phyloP scores from a whole-genome alignment of 257 asterid species.

The Solanum ahanhuiri region DNA sequence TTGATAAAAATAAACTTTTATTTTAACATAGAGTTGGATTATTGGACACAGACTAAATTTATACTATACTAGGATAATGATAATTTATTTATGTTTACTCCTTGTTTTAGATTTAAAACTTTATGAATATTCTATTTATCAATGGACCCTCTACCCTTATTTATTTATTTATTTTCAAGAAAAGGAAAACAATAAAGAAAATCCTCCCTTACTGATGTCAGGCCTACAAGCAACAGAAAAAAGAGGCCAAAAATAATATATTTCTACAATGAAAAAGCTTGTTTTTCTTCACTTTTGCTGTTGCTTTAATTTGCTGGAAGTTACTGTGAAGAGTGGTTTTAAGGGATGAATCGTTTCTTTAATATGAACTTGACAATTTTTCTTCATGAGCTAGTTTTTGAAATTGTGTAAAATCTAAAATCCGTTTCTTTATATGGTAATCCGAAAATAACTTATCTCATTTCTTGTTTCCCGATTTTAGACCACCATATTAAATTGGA shows the following conservation, averaged over 20 bases:
- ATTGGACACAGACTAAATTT: background rate
- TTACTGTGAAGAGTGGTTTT: background rate
- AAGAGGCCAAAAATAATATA: background rate
- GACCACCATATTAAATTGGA: too few relatives aligned
- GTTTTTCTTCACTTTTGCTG: background rate
- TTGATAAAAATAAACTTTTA: background rate
- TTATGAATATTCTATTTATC: background rate
- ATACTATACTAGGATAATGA: background rate
- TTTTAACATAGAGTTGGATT: background rate
- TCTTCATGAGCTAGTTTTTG: background rate
- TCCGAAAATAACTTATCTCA: too few relatives aligned
- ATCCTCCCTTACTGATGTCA: background rate
- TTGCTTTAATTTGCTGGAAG: background rate
- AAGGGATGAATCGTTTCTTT: background rate
- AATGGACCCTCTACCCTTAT: background rate
- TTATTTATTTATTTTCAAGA: background rate
- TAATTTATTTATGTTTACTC: background rate
- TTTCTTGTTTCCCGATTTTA: too few relatives aligned
- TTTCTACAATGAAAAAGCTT: background rate
- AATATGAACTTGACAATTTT: background rate
- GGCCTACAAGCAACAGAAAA: background rate
- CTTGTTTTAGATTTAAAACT: background rate
- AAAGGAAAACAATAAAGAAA: background rate
- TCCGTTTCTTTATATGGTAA: background rate
- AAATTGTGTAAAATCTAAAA: too few relatives aligned